A percentile compares a stretch with the other conserved stretches of the same genome.
Evolutionary conservation across 345 rosid species (phyloP).

Genomic region (Sisymbrium irio): DNA sequence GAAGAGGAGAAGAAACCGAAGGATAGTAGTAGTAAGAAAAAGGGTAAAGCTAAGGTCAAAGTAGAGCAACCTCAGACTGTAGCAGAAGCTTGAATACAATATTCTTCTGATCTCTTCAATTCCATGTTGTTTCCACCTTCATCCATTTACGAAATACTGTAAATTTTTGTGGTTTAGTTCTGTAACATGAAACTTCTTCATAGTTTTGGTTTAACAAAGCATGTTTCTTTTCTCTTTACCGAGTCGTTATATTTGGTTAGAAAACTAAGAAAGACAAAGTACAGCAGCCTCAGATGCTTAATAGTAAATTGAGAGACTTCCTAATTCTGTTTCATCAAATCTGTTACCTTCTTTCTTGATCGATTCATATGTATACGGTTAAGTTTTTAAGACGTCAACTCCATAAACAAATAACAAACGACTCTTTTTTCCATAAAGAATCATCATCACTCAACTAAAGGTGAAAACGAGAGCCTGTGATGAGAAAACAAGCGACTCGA

Average conservation of each 20-base stretch:
- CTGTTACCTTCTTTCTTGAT: not conserved
- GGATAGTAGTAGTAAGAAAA: conserved; percentile 32
- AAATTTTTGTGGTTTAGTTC: not conserved
- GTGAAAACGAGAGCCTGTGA: conserved; percentile 86
- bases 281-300: not conserved
- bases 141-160: not conserved
- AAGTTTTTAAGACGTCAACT: not conserved
- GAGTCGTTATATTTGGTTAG: not conserved
- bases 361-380: not conserved
- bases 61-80: conserved; percentile 43
- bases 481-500: conserved; percentile 70
- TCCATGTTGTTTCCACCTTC: not conserved
- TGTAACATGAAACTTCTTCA: not conserved
- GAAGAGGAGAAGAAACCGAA: conserved; percentile 32
- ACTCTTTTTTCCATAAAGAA: not conserved
- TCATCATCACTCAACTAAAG: conserved; percentile 31
- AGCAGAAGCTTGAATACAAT: conserved; percentile 39
- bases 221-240: not conserved
- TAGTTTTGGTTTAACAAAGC: not conserved
- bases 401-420: not conserved
- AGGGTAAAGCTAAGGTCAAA: conserved; percentile 41
- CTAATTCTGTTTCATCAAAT: not conserved
- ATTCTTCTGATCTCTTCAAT: not conserved
- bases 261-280: not conserved
- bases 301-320: not conserved